Conservation (phyloP, 441 rosid species). For the Adansonia grandidieri region DNA sequence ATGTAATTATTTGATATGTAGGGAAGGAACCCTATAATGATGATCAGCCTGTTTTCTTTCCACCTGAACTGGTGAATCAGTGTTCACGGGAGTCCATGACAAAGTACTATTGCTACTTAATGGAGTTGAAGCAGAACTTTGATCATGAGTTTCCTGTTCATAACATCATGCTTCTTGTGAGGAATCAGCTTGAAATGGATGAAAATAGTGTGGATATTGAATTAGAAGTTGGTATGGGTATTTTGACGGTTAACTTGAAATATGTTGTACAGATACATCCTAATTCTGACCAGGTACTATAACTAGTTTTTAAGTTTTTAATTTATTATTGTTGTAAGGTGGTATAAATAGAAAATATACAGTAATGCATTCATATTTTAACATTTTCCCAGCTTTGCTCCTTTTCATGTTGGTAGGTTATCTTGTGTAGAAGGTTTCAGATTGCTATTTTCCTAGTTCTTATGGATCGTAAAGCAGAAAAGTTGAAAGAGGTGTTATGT, state of each 20-base stretch:
- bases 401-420: slow-evolving; percentile 50
- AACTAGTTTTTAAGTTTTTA: not conserved
- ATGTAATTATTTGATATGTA: slow-evolving; percentile 37
- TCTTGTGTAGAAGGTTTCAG: slow-evolving; percentile 69
- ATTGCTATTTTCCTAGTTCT: slow-evolving; percentile 63
- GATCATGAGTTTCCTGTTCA: slow-evolving; percentile 41
- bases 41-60: slow-evolving; percentile 72
- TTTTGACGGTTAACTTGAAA: slow-evolving; percentile 48
- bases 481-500: slow-evolving; percentile 43
- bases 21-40: slow-evolving; percentile 49
- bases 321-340: not conserved
- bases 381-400: not conserved
- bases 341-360: not conserved
- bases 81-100: slow-evolving; percentile 28
- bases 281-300: slow-evolving; percentile 45
- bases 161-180: slow-evolving; percentile 60
- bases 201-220: slow-evolving; percentile 39
- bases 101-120: slow-evolving; percentile 59
- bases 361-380: not conserved
- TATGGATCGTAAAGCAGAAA: slow-evolving; percentile 44
- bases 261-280: slow-evolving; percentile 54
- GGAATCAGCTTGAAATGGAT: slow-evolving; percentile 57
- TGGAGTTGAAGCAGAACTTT: slow-evolving; percentile 54
- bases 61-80: slow-evolving; percentile 63
- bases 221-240: slow-evolving; percentile 64